These are phyloP conservation scores for Lactarius evosmus DNA, from an alignment of 768 basidiomycete species.

Conservation along the genomic window DNA sequence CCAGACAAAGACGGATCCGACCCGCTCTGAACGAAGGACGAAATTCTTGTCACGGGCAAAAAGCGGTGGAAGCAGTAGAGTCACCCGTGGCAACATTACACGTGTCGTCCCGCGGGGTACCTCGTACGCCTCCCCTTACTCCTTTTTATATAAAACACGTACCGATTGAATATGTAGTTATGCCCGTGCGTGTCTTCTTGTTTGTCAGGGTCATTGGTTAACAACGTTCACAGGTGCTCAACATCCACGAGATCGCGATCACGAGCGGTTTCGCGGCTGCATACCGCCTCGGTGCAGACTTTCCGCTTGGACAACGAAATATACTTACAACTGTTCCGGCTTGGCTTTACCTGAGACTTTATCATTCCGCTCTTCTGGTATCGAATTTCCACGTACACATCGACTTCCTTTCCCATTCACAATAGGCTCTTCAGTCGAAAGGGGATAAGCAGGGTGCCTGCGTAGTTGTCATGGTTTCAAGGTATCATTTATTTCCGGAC, in stretches of 20 bases:
- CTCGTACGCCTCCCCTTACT: slow-evolving; percentile 23
- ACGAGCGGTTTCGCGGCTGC: slow-evolving; percentile 44
- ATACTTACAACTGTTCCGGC: slow-evolving; percentile 33
- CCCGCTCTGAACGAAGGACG: slow-evolving; percentile 42
- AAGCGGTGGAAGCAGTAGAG: slow-evolving; percentile 56
- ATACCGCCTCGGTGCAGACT: slow-evolving; percentile 36
- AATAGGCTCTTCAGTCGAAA: slow-evolving; percentile 27
- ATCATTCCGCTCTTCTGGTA: slow-evolving; percentile 33
- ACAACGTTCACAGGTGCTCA: slow-evolving; percentile 29
- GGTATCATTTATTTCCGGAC: not conserved
- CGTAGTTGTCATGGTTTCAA: slow-evolving; percentile 13
- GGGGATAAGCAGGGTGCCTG: slow-evolving; percentile 31
- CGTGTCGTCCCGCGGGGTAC: slow-evolving; percentile 38
- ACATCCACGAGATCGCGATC: slow-evolving; percentile 40
- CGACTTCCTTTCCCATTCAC: not conserved
- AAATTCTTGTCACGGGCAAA: slow-evolving; percentile 43
- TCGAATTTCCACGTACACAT: not conserved
- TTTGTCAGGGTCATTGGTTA: not conserved
- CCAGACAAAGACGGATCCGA: slow-evolving; percentile 42
- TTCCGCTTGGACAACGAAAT: slow-evolving; percentile 35
- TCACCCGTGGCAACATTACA: slow-evolving; percentile 48
- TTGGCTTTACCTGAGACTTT: slow-evolving; percentile 33
- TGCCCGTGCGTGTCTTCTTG: slow-evolving; percentile 31
- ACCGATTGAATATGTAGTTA: slow-evolving; percentile 26
- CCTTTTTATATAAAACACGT: not conserved